Percentiles rank a stretch among this genome's conserved stretches.
These are phyloP conservation scores for Calonectria ilicicola DNA, from an alignment of 2,329 filamentous ascomycete species.

Conservation along the genomic window DNA sequence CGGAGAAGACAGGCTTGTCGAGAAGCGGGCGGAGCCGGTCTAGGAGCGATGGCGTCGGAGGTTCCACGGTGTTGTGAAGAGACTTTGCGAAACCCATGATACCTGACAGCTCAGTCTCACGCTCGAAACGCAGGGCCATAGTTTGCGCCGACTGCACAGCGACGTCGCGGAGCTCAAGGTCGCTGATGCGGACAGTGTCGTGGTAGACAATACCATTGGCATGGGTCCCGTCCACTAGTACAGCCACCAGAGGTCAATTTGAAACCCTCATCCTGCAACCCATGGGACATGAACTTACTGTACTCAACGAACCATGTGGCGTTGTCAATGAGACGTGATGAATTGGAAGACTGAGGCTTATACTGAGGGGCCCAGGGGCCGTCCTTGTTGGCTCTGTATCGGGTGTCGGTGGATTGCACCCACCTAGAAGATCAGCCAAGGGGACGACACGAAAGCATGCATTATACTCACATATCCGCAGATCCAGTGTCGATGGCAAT, in stretches of 20 bases:
- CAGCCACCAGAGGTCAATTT: background rate
- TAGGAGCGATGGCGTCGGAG: conserved; percentile 57
- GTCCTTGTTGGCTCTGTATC: conserved; percentile 47
- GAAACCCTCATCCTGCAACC: conserved; percentile 13
- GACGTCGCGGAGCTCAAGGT: conserved; percentile 56
- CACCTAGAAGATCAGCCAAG: conserved; percentile 53
- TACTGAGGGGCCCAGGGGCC: conserved; percentile 56
- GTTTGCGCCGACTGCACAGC: conserved; percentile 62
- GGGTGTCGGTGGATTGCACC: conserved; percentile 64
- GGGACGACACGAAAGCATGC: conserved; percentile 47
- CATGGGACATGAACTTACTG: conserved; percentile 49
- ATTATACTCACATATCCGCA: conserved; percentile 70
- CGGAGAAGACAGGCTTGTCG: conserved; percentile 58
- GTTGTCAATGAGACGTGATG: conserved; percentile 54
- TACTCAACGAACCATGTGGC: conserved; percentile 64
- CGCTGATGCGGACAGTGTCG: conserved; percentile 62
- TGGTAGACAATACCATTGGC: conserved; percentile 62
- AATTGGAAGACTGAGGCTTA: conserved; percentile 58
- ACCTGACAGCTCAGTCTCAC: conserved; percentile 58
- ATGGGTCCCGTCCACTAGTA: conserved; percentile 56
- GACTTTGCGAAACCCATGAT: conserved; percentile 65
- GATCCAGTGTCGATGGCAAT: conserved; percentile 68
- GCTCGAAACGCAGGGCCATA: conserved; percentile 57
- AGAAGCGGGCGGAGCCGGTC: conserved; percentile 57
- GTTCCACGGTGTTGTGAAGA: conserved; percentile 57